phyloP scores from a whole-genome alignment of 1,284 basidiomycete species.

The Trichosporon inkin region DNA sequence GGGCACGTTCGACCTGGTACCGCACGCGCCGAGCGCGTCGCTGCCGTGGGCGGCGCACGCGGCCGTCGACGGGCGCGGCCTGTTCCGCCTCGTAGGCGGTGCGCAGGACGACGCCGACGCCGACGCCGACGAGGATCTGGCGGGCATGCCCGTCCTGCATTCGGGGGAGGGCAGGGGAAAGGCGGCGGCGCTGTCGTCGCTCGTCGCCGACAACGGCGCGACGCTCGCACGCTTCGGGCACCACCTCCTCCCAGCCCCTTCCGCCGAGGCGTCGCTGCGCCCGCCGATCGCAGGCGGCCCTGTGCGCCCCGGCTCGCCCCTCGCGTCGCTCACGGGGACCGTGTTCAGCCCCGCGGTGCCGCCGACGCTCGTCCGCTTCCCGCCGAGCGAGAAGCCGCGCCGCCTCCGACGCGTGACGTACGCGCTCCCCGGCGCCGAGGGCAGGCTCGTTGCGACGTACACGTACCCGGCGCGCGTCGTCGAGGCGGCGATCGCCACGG shows the following conservation, averaged over 20 bases:
- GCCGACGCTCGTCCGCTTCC: constrained; percentile 22
- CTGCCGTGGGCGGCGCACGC: constrained; percentile 16
- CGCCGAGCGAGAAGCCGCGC: background rate
- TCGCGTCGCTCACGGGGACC: constrained; percentile 2
- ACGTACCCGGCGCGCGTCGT: constrained; percentile 7
- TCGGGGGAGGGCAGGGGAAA: background rate
- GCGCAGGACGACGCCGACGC: background rate
- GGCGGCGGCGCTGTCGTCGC: background rate
- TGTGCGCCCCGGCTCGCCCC: background rate
- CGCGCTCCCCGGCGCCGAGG: background rate
- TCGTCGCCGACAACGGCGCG: background rate
- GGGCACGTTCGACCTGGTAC: constrained; percentile 7
- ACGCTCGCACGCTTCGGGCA: constrained; percentile 13
- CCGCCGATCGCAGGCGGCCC: constrained; percentile 11
- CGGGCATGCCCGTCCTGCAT: background rate
- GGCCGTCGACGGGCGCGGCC: background rate
- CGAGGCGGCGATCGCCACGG: background rate
- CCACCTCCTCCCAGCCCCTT: constrained; percentile 2
- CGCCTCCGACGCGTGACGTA: constrained; percentile 21
- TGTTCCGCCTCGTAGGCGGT: constrained; percentile 18
- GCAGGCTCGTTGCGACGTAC: constrained; percentile 12
- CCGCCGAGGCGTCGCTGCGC: background rate
- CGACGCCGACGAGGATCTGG: constrained; percentile 10
- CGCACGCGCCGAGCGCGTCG: constrained; percentile 13
- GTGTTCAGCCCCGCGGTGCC: constrained; percentile 22